phyloP scores from a whole-genome alignment of 257 asterid genomes.

The Gentiana straminea region DNA sequence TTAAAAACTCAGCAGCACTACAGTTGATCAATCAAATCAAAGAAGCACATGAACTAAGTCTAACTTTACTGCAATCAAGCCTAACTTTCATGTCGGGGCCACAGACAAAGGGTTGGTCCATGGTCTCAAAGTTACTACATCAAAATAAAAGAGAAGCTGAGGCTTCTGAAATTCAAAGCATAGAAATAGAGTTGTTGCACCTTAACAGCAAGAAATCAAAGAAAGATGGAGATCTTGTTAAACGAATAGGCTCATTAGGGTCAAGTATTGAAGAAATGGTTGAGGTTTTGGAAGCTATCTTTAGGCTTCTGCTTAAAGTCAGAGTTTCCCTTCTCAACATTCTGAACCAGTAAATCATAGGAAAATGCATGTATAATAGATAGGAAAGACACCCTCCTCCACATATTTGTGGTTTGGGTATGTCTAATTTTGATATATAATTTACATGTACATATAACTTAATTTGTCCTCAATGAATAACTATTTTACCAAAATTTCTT shows the following conservation, averaged over 20 bases:
- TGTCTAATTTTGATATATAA: too few species aligned
- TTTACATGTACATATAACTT: too few species aligned
- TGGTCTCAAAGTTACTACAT: slow-evolving; percentile 19
- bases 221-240: slow-evolving; percentile 3
- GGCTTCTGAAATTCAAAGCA: neutral
- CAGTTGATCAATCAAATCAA: neutral
- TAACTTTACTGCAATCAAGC: slow-evolving; percentile 2
- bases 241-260: slow-evolving; percentile 11
- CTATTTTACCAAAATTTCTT: too few species aligned
- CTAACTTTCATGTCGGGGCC: slow-evolving; percentile 10
- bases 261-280: slow-evolving; percentile 13
- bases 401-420: too few species aligned
- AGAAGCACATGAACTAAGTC: neutral
- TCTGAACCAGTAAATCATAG: slow-evolving; percentile 7
- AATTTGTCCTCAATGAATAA: too few species aligned
- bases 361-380: too few species aligned
- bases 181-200: slow-evolving; percentile 3
- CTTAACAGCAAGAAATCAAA: slow-evolving; percentile 1
- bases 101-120: slow-evolving; percentile 13
- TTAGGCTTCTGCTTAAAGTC: slow-evolving; percentile 17
- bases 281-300: slow-evolving; percentile 11
- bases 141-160: slow-evolving; percentile 1
- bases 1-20: neutral
- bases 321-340: slow-evolving; percentile 23
- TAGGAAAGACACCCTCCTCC: too few species aligned